These are phyloP conservation scores for Colletotrichum truncatum DNA, from an alignment of 2,329 filamentous ascomycete species.

Conservation along the genomic window DNA sequence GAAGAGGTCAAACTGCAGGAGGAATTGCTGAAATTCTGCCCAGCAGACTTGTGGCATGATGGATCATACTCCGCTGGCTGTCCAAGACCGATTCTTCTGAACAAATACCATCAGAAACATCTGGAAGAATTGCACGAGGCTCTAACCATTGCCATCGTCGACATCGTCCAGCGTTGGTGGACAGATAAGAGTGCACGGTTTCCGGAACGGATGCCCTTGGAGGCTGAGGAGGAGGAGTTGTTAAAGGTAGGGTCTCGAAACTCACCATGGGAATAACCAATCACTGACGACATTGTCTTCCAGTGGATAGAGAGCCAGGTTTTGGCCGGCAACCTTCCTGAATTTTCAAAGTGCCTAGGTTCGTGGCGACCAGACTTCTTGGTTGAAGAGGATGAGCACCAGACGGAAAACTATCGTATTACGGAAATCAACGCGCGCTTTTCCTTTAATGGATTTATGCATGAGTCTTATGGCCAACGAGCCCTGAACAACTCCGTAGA, in stretches of 20 bases:
- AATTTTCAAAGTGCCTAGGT: slow-evolving; percentile 36
- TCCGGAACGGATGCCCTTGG: slow-evolving; percentile 44
- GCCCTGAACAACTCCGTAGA: slow-evolving; percentile 34
- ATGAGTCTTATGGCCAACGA: slow-evolving; percentile 40
- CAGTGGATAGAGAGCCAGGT: slow-evolving; percentile 44
- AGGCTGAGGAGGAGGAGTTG: slow-evolving; percentile 39
- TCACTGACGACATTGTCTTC: background rate
- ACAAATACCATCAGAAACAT: slow-evolving; percentile 39
- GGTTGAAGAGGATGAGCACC: slow-evolving; percentile 37
- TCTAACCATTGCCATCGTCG: slow-evolving; percentile 41
- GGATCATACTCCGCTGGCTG: slow-evolving; percentile 37
- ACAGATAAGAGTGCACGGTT: slow-evolving; percentile 40
- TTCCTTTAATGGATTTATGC: slow-evolving; percentile 47
- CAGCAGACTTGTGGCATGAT: slow-evolving; percentile 39
- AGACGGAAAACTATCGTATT: slow-evolving; percentile 39
- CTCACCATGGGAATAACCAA: background rate
- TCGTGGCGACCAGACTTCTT: slow-evolving; percentile 52
- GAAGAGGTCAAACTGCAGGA: slow-evolving; percentile 20
- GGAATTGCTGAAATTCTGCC: slow-evolving; percentile 34
- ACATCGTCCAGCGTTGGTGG: slow-evolving; percentile 52
- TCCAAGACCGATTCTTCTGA: slow-evolving; percentile 45
- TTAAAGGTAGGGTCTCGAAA: slow-evolving; percentile 34
- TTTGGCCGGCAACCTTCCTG: slow-evolving; percentile 32
- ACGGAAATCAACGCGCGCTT: slow-evolving; percentile 54
- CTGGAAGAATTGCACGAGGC: slow-evolving; percentile 40